phyloP scores from a whole-genome alignment of 352 stramenopile genomes.

The Aphanomyces cochlioides region DNA sequence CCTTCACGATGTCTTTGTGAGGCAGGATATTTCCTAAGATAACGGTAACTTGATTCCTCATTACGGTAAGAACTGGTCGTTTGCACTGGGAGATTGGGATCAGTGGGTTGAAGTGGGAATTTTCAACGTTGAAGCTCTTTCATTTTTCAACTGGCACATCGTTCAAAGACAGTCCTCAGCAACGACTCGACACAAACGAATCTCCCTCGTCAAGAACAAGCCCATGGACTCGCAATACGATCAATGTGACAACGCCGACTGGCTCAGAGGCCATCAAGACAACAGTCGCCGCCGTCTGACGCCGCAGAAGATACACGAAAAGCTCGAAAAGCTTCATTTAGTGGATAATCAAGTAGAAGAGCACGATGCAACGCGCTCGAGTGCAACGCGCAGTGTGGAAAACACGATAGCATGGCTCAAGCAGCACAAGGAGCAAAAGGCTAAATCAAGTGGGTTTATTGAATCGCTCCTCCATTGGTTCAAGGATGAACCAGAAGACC shows the following conservation, averaged over 20 bases:
- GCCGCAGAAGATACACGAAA: not conserved
- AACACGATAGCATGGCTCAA: slow-evolving; percentile 73
- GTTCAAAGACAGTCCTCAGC: no score
- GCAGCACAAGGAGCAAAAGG: slow-evolving; percentile 44
- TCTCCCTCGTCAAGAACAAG: no score
- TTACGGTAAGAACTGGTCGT: no score
- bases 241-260: not conserved
- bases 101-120: no score
- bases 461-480: slow-evolving; percentile 55
- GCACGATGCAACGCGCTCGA: slow-evolving; percentile 1
- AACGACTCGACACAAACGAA: no score
- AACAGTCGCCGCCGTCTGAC: not conserved
- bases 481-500: slow-evolving; percentile 12
- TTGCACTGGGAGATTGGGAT: no score
- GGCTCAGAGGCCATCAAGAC: slow-evolving; percentile 10
- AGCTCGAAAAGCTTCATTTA: slow-evolving; percentile 12
- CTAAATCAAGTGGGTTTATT: slow-evolving; percentile 47
- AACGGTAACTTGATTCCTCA: no score
- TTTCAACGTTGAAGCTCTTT: no score
- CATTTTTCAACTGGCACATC: no score
- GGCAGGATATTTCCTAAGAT: no score
- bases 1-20: no score
- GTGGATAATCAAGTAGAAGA: slow-evolving; percentile 5
- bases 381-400: slow-evolving; percentile 45
- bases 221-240: no score